These are phyloP conservation scores for Biscogniauxia sp. DNA, from an alignment of 2,329 filamentous ascomycete species.

Conservation along the genomic window DNA sequence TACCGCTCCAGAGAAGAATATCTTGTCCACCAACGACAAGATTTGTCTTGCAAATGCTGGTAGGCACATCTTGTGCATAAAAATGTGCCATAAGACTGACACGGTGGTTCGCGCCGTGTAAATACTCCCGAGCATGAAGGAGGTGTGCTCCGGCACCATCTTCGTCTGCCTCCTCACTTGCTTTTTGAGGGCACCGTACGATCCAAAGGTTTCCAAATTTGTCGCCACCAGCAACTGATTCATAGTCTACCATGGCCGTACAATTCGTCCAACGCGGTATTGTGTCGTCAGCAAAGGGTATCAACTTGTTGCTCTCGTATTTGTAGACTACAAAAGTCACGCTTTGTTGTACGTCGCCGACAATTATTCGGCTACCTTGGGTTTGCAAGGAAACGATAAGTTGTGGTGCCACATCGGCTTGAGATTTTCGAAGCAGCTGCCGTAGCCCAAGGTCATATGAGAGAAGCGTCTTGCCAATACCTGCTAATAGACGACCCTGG, in stretches of 20 bases:
- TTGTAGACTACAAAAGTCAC: constrained; percentile 94
- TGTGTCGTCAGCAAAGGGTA: constrained; percentile 90
- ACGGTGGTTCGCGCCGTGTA: constrained; percentile 84
- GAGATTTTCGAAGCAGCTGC: constrained; percentile 87
- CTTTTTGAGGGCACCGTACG: constrained; percentile 80
- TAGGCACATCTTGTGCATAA: constrained; percentile 89
- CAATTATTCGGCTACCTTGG: constrained; percentile 86
- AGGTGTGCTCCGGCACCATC: constrained; percentile 87
- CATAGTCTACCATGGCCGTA: constrained; percentile 94
- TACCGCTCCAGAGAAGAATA: constrained; percentile 86
- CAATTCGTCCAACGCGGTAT: constrained; percentile 88
- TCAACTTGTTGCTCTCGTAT: constrained; percentile 82
- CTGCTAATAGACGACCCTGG: constrained; percentile 85
- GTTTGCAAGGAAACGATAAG: constrained; percentile 88
- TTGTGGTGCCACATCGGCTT: constrained; percentile 74
- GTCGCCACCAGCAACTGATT: constrained; percentile 90
- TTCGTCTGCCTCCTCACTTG: constrained; percentile 87
- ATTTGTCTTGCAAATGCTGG: constrained; percentile 82
- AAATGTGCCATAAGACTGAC: constrained; percentile 84
- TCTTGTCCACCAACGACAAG: constrained; percentile 90
- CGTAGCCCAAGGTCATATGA: constrained; percentile 93
- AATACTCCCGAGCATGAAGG: constrained; percentile 84
- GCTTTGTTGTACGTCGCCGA: constrained; percentile 89
- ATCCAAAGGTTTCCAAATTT: constrained; percentile 98
- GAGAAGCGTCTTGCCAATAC: constrained; percentile 76